These are phyloP conservation scores for Ananas comosus DNA, from an alignment of 176 grass and related monocot species.

Conservation along the genomic window DNA sequence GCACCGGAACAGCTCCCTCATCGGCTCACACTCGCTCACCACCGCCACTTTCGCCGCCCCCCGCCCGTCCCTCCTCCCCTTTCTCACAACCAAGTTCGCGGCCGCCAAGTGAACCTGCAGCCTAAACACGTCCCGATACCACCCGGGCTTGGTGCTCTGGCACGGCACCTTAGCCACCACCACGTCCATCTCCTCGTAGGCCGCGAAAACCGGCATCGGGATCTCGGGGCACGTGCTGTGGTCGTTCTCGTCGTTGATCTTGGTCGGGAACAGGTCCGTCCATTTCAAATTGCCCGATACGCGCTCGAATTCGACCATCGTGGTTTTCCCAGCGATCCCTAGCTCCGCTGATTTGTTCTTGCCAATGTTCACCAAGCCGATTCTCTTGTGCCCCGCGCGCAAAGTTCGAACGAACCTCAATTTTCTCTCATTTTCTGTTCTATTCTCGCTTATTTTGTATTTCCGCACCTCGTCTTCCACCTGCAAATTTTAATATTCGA, in stretches of 20 bases:
- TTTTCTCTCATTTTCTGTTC: constrained; percentile 23
- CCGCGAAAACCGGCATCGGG: constrained; percentile 55
- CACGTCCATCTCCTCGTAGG: constrained; percentile 38
- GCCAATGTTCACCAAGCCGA: constrained; percentile 67
- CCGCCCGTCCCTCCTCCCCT: constrained; percentile 16
- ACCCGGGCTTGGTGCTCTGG: constrained; percentile 22
- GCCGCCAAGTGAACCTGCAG: constrained; percentile 75
- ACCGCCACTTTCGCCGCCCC: constrained; percentile 52
- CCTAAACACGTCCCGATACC: constrained; percentile 69
- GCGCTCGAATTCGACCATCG: constrained; percentile 37
- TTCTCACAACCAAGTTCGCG: constrained; percentile 36
- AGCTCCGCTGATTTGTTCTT: constrained; percentile 30
- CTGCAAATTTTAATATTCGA: too few species aligned
- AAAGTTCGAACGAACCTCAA: constrained; percentile 53
- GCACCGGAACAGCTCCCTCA: constrained; percentile 93
- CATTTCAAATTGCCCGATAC: constrained; percentile 46
- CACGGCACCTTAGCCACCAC: constrained; percentile 72
- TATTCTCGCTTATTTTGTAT: too few species aligned
- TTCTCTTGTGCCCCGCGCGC: not conserved
- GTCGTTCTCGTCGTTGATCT: constrained; percentile 82
- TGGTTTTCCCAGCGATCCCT: constrained; percentile 36
- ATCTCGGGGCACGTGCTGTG: constrained; percentile 68
- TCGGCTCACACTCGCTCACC: constrained; percentile 58
- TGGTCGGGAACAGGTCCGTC: constrained; percentile 75
- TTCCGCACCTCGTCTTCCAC: too few species aligned